A percentile compares a stretch with the other conserved stretches of the same genome.
Conservation (phyloP, 345 rosid species). For the Draba incana region DNA sequence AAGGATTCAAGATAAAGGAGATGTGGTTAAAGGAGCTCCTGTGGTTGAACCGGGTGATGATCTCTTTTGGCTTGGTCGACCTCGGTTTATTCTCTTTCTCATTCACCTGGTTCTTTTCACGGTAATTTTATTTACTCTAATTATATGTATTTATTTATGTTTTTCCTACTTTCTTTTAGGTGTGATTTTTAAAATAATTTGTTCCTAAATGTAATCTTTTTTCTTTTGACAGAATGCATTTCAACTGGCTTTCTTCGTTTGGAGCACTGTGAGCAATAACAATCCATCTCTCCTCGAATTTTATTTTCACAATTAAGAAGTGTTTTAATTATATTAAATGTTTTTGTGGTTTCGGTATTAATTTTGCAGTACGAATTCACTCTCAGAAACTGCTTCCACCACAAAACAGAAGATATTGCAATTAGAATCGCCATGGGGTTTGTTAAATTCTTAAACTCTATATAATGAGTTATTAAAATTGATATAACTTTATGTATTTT, state of each 20-base stretch:
- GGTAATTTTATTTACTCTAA: conserved; percentile 46
- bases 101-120: conserved; percentile 89
- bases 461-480: neutral
- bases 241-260: conserved; percentile 80
- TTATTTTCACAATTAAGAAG: neutral
- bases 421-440: conserved; percentile 87
- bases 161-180: neutral
- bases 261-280: conserved; percentile 64
- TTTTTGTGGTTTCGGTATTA: conserved; percentile 6
- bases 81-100: conserved; percentile 80
- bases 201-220: neutral
- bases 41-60: conserved; percentile 88
- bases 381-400: conserved; percentile 64
- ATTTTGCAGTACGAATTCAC: conserved; percentile 62
- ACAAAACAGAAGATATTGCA: conserved; percentile 49
- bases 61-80: conserved; percentile 95
- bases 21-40: conserved; percentile 89
- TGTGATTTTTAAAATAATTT: neutral
- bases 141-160: neutral
- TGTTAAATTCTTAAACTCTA: conserved; percentile 32
- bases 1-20: conserved; percentile 78
- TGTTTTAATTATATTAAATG: neutral
- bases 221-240: conserved; percentile 68
- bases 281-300: neutral
- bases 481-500: neutral